phyloP scores from a whole-genome alignment of 306 rosid genomes.

The Malus fusca region DNA sequence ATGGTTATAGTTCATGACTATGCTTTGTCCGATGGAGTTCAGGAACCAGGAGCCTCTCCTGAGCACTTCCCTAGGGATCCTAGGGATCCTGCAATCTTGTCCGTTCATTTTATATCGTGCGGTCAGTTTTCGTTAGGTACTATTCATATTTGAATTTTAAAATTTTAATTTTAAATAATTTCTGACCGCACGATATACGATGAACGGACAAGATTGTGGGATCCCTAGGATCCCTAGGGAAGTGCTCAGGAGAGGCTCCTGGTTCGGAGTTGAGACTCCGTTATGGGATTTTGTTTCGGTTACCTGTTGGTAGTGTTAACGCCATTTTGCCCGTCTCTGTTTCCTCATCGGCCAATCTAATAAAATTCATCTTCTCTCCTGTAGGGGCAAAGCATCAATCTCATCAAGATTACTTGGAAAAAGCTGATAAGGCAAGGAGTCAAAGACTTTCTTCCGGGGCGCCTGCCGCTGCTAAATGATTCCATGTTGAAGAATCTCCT shows the following conservation, averaged over 20 bases:
- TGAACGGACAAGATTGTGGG: no score
- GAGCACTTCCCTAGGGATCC: no score
- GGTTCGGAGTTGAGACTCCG: not conserved
- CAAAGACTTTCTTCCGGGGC: constrained; percentile 69
- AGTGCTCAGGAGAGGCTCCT: no score
- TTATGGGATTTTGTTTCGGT: not conserved
- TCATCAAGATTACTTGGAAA: constrained; percentile 94
- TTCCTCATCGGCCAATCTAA: constrained; percentile 4
- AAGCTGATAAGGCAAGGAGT: constrained; percentile 89
- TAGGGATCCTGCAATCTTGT: no score
- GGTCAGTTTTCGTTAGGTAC: no score
- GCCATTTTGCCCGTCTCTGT: not conserved
- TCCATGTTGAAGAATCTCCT: constrained; percentile 6
- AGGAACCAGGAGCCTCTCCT: no score
- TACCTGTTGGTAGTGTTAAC: not conserved
- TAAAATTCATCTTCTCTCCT: constrained; percentile 12
- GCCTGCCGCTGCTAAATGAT: constrained; percentile 59
- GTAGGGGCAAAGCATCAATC: constrained; percentile 78
- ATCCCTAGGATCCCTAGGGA: no score
- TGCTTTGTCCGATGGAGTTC: not conserved
- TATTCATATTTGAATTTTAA: no score
- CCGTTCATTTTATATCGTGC: no score
- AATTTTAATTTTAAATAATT: no score
- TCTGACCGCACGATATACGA: no score
- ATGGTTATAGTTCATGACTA: not conserved